A percentile compares a stretch with the other conserved stretches of the same genome.
These are phyloP conservation scores for Nothophoma quercina DNA, from an alignment of 2,329 filamentous ascomycete genomes.

Conservation along the genomic window DNA sequence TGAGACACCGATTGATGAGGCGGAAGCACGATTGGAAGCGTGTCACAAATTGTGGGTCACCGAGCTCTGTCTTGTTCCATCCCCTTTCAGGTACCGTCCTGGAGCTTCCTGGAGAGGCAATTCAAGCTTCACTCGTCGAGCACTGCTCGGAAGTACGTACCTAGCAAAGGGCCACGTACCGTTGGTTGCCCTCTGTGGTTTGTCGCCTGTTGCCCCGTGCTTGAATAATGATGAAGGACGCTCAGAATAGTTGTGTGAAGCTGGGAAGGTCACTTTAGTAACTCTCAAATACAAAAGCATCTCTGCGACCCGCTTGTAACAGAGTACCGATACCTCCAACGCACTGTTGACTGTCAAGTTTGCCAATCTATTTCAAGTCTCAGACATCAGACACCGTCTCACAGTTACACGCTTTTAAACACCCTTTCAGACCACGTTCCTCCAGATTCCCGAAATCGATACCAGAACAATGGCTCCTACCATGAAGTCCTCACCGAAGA, in stretches of 20 bases:
- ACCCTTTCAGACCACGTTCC: slow-evolving; percentile 9
- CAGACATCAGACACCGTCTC: slow-evolving; percentile 29
- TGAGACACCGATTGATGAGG: slow-evolving; percentile 44
- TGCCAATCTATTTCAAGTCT: slow-evolving; percentile 28
- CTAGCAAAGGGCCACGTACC: slow-evolving; percentile 43
- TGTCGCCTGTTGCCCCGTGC: slow-evolving; percentile 38
- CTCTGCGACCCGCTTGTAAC: slow-evolving; percentile 28
- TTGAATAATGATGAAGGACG: slow-evolving; percentile 30
- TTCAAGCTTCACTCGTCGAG: slow-evolving; percentile 45
- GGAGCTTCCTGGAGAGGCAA: slow-evolving; percentile 35
- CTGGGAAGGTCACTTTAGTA: slow-evolving; percentile 21
- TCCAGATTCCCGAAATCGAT: slow-evolving; percentile 14
- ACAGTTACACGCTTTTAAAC: slow-evolving; percentile 25
- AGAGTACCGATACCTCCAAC: slow-evolving; percentile 27
- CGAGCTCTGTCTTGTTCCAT: slow-evolving; percentile 34
- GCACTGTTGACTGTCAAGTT: slow-evolving; percentile 28
- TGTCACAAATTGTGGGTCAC: slow-evolving; percentile 29
- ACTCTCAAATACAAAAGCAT: slow-evolving; percentile 31
- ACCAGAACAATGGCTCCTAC: slow-evolving; percentile 19
- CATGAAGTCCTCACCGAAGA: slow-evolving; percentile 26
- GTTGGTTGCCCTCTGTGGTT: slow-evolving; percentile 41
- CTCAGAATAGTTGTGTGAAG: slow-evolving; percentile 21
- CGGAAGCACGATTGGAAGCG: slow-evolving; percentile 38
- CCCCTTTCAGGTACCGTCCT: slow-evolving; percentile 40
- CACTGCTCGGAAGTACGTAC: slow-evolving; percentile 35